These are phyloP conservation scores for Paxillus ammoniavirescens DNA, from an alignment of 768 basidiomycete genomes.

Conservation along the genomic window DNA sequence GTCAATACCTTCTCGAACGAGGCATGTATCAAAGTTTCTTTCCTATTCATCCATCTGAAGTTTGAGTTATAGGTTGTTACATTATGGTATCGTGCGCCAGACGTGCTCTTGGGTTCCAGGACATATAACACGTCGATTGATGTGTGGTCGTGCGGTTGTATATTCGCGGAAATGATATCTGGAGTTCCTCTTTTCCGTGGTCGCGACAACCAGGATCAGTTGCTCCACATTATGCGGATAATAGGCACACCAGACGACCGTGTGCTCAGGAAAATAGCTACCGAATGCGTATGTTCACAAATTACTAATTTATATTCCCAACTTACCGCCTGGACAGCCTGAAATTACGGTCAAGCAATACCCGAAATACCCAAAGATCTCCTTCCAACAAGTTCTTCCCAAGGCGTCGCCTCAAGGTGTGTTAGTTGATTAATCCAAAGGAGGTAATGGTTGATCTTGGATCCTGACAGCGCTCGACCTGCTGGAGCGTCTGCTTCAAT, in stretches of 20 bases:
- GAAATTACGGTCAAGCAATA: conserved; percentile 83
- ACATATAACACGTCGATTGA: conserved; percentile 99
- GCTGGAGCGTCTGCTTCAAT: conserved; percentile 91
- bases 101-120: conserved; percentile 93
- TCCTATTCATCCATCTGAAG: not conserved
- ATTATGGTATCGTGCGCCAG: conserved; percentile 97
- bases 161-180: conserved; percentile 99
- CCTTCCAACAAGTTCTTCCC: conserved; percentile 76
- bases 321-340: conserved; percentile 47
- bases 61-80: conserved; percentile 80
- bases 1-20: conserved; percentile 99
- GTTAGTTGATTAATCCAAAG: conserved; percentile 1
- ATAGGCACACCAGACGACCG: conserved; percentile 93
- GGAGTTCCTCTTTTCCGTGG: conserved; percentile 97
- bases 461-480: conserved; percentile 72
- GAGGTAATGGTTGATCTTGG: conserved; percentile 1
- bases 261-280: conserved; percentile 82
- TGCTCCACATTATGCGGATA: conserved; percentile 97
- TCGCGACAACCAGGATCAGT: conserved; percentile 94
- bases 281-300: conserved; percentile 70
- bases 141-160: conserved; percentile 98
- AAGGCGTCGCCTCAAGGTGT: conserved; percentile 84
- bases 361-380: conserved; percentile 83
- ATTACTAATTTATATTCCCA: not conserved
- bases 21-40: conserved; percentile 35